Percentiles rank a stretch among this genome's conserved stretches.
phyloP scores from a whole-genome alignment of 768 basidiomycete genomes.

The Lactifluus echinatus region DNA sequence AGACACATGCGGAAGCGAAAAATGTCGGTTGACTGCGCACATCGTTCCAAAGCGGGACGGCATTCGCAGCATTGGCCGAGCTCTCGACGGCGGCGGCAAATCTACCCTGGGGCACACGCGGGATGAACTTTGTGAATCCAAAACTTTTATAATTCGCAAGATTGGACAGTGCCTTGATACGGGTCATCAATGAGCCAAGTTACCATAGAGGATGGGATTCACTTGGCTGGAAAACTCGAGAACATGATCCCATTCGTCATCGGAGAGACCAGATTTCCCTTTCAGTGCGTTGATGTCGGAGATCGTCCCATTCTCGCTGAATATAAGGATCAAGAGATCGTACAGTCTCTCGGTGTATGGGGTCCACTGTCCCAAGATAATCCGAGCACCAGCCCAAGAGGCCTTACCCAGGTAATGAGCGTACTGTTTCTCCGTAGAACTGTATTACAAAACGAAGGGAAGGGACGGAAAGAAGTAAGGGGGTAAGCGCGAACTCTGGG shows the following conservation, averaged over 20 bases:
- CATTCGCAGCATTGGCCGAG: slow-evolving; percentile 50
- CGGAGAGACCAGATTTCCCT: slow-evolving; percentile 41
- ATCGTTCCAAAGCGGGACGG: slow-evolving; percentile 52
- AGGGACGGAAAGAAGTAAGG: background rate
- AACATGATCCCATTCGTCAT: slow-evolving; percentile 58
- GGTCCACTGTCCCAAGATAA: slow-evolving; percentile 83
- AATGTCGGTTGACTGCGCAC: slow-evolving; percentile 29
- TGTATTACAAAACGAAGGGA: slow-evolving; percentile 24
- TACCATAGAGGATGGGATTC: background rate
- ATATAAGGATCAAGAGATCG: slow-evolving; percentile 61
- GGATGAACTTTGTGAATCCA: slow-evolving; percentile 80
- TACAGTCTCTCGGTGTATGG: slow-evolving; percentile 57
- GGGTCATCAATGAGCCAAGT: no score
- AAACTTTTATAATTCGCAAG: slow-evolving; percentile 73
- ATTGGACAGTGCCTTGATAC: slow-evolving; percentile 52
- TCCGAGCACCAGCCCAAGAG: slow-evolving; percentile 76
- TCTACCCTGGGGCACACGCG: slow-evolving; percentile 51
- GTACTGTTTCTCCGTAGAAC: slow-evolving; percentile 70
- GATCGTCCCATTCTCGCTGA: slow-evolving; percentile 52
- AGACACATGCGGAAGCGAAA: background rate
- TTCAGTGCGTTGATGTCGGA: slow-evolving; percentile 49
- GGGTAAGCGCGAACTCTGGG: background rate
- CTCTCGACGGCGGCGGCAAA: slow-evolving; percentile 55
- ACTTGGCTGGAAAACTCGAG: slow-evolving; percentile 73
- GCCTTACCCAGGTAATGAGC: slow-evolving; percentile 63